These are phyloP conservation scores for Glebionis coronaria DNA, from an alignment of 129 eudicot species.

Conservation along the genomic window DNA sequence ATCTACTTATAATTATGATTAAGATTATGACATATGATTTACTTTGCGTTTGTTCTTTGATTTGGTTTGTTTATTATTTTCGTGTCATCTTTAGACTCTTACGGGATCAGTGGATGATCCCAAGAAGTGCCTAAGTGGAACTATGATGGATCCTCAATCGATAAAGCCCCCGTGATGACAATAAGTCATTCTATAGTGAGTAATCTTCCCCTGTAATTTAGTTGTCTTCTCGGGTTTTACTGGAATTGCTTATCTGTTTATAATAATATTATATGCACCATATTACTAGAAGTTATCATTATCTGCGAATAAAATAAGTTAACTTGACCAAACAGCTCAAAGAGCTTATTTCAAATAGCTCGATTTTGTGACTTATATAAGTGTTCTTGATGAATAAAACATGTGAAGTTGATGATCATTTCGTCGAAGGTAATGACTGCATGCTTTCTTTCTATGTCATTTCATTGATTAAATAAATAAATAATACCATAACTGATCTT, in stretches of 20 bases:
- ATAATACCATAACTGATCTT: too few species aligned
- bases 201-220: not conserved
- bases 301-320: too few species aligned
- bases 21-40: not conserved
- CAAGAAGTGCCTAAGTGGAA: conserved; percentile 81
- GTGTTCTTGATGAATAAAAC: conserved; percentile 27
- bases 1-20: too few species aligned
- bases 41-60: not conserved
- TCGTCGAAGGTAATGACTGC: too few species aligned
- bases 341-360: too few species aligned
- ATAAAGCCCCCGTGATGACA: conserved; percentile 89
- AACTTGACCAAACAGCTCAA: too few species aligned
- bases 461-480: too few species aligned
- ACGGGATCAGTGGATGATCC: conserved; percentile 61
- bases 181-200: conserved; percentile 90
- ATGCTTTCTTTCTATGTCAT: too few species aligned
- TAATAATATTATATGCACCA: too few species aligned
- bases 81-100: conserved; percentile 49
- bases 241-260: too few species aligned
- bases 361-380: not conserved
- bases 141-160: conserved; percentile 86
- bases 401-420: too few species aligned
- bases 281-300: too few species aligned
- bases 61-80: not conserved
- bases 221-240: not conserved